phyloP scores from a whole-genome alignment of 2,329 filamentous ascomycete genomes.

The Ascochyta lentis region DNA sequence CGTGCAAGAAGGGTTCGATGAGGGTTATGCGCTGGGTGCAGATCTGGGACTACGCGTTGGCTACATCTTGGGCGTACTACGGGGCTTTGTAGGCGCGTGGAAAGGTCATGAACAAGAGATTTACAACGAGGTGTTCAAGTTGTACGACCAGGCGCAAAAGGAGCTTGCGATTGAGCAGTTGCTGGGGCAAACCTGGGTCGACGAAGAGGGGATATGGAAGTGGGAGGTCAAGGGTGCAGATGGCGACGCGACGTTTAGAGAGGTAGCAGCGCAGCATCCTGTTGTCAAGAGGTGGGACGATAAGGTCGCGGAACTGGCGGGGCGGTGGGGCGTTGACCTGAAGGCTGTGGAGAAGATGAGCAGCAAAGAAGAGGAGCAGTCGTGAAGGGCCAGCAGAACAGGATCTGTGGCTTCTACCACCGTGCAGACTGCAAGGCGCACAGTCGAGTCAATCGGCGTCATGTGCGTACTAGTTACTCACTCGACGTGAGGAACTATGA shows the following conservation, averaged over 20 bases:
- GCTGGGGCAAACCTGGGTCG: constrained; percentile 72
- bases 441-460: not conserved
- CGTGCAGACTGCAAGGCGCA: not conserved
- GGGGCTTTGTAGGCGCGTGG: constrained; percentile 68
- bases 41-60: constrained; percentile 78
- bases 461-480: not conserved
- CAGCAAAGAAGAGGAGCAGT: constrained; percentile 43
- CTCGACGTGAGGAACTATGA: not conserved
- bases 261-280: constrained; percentile 71
- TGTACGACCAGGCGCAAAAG: constrained; percentile 56
- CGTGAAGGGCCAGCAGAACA: not conserved
- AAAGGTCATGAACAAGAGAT: constrained; percentile 34
- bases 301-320: constrained; percentile 52
- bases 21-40: constrained; percentile 85
- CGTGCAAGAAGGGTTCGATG: constrained; percentile 89
- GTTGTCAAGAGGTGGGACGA: constrained; percentile 67
- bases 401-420: not conserved
- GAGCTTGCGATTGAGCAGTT: constrained; percentile 69
- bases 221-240: constrained; percentile 60
- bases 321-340: constrained; percentile 50
- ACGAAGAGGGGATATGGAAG: constrained; percentile 73
- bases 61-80: constrained; percentile 75
- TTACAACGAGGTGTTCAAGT: constrained; percentile 32
- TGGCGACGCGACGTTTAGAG: constrained; percentile 45
- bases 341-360: constrained; percentile 48